Base-by-base conservation (phyloP, 345 rosid genomes). In the Gossypium bickii region DNA sequence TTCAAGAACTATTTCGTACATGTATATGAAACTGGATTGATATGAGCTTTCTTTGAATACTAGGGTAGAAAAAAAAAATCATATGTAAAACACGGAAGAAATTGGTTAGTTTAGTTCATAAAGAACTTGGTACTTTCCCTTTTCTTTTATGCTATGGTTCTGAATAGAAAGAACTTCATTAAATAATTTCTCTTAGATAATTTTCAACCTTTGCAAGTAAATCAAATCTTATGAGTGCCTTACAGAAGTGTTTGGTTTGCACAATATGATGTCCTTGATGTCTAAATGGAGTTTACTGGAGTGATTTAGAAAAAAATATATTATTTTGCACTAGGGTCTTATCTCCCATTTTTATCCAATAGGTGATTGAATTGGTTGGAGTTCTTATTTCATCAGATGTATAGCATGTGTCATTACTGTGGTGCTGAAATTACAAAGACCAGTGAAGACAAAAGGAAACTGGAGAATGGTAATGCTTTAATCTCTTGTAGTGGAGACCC, bases 401-500 rank as follows among this genome's bases (percentile, higher is more conserved):
- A 83, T 78, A 64, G 82, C 59, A 80, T 82, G 85, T 83, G 90
- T 71, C 84, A 83, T 68, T 61, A 78, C 64, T 86, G 89, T 79
- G 90, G 88, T 74, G 83, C 81, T 12, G 82, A 81, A 41, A 47
- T 73, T 62, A 48, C 66, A 7, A 76, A 70, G 76, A 72, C 67
- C 64, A 27, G 53, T 72, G 80, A 83, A 80, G 88, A 76, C 59
- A 73, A 71, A 65, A 74, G 76, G 61, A 78, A 84, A 73, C 67
- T 5, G 62, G 82, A 80, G 71, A 78, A 79, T 68, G 84, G 55
- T 47, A 74, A 71, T 75, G 61, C 72, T 74, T 77, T 76, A 66
- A 79, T 74, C 57, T 71, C 71, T 67, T 78, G 82, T 73, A 66
- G 47, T 74, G 89, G 80, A 57, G 80, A 73, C 65, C 56, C 70